Conservation (phyloP, 1,284 basidiomycete genomes). For the Rhodotorula sp. region DNA sequence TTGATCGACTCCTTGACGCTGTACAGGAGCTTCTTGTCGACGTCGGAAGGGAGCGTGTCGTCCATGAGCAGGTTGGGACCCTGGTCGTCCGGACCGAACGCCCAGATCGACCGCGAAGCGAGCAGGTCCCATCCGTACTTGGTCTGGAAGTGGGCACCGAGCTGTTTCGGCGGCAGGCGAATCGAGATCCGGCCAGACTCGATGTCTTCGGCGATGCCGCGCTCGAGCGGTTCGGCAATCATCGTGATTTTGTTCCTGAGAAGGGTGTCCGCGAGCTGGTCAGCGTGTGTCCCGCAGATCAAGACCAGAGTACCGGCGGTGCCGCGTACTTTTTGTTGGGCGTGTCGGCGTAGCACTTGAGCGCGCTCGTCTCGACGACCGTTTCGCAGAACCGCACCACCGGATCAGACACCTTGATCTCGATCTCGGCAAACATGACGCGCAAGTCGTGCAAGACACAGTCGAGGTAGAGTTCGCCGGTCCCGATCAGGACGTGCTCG, state of each 20-base stretch:
- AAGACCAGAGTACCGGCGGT: not conserved
- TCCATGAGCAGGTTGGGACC: conserved; percentile 92
- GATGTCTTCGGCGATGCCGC: conserved; percentile 89
- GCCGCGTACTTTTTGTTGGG: conserved; percentile 88
- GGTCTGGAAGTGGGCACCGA: conserved; percentile 89
- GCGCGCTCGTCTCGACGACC: conserved; percentile 92
- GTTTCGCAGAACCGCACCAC: conserved; percentile 99
- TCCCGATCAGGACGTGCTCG: conserved; percentile 94
- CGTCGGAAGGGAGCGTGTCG: conserved; percentile 92
- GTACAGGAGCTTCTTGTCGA: conserved; percentile 87
- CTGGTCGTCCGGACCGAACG: conserved; percentile 96
- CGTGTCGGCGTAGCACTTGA: conserved; percentile 98
- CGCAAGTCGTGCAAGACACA: conserved; percentile 95
- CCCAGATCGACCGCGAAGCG: conserved; percentile 97
- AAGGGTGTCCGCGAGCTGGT: conserved; percentile 1
- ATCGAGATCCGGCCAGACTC: conserved; percentile 87
- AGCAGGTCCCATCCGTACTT: conserved; percentile 98
- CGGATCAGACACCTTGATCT: conserved; percentile 99
- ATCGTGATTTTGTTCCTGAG: conserved; percentile 90
- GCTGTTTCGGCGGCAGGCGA: conserved; percentile 87
- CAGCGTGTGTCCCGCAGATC: no score
- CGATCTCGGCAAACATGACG: conserved; percentile 90
- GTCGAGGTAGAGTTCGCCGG: conserved; percentile 95
- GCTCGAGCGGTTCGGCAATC: conserved; percentile 94
- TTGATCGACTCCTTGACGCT: conserved; percentile 92